phyloP scores from a whole-genome alignment of 345 rosid species.

The Gossypium rotundifolium region DNA sequence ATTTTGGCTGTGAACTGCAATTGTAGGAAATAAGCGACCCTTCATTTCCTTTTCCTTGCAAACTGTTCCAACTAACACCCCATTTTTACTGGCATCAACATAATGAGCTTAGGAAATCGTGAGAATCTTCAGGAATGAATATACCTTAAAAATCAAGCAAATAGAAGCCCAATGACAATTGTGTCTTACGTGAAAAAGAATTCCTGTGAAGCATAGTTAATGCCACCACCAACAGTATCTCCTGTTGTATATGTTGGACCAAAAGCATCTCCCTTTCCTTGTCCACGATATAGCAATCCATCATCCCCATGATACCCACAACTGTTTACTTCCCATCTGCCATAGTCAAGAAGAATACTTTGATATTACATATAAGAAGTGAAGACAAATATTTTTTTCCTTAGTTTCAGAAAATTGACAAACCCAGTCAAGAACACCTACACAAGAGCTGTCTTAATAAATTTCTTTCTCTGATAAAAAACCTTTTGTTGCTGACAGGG shows the following conservation, averaged over 20 bases:
- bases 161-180: not conserved
- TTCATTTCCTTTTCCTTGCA: constrained; percentile 67
- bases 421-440: not conserved
- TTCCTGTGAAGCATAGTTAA: constrained; percentile 74
- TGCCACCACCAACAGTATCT: constrained; percentile 90
- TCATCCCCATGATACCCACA: constrained; percentile 97
- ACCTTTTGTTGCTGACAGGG: too few relatives aligned
- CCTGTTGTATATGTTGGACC: constrained; percentile 75
- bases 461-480: too few relatives aligned
- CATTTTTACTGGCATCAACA: constrained; percentile 68
- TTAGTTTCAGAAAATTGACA: not conserved
- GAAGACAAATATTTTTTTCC: not conserved
- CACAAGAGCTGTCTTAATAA: not conserved
- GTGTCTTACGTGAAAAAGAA: constrained; percentile 91
- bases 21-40: constrained; percentile 75
- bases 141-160: not conserved
- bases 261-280: constrained; percentile 68
- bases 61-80: constrained; percentile 57
- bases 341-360: not conserved
- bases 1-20: constrained; percentile 91
- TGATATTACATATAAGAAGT: not conserved
- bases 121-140: constrained; percentile 8
- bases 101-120: constrained; percentile 8
- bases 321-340: constrained; percentile 94
- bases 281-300: constrained; percentile 72